Conservation (phyloP, 768 basidiomycete genomes). For the Auricularia sp. region DNA sequence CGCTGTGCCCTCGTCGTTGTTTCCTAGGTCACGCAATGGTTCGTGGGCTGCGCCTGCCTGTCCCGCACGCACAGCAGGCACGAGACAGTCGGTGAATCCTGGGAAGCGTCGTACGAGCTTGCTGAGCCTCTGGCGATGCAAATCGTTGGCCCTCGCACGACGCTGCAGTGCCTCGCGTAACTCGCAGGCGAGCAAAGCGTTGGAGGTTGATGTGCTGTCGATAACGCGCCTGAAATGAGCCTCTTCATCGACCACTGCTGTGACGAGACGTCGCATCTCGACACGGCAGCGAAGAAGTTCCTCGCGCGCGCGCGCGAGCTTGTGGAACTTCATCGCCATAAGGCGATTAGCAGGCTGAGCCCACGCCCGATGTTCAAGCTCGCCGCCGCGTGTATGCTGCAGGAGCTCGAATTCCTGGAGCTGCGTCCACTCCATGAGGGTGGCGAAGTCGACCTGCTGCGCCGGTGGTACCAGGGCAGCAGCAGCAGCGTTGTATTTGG, state of each 20-base stretch:
- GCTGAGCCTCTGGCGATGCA: not conserved
- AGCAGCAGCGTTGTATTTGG: constrained; percentile 22
- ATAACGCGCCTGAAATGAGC: not conserved
- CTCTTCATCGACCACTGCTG: constrained; percentile 20
- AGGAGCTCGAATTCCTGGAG: constrained; percentile 25
- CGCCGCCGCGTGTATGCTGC: constrained; percentile 15
- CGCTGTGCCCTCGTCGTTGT: too few relatives aligned
- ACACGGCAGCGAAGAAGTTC: constrained; percentile 24
- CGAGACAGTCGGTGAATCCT: too few relatives aligned
- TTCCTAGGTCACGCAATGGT: too few relatives aligned
- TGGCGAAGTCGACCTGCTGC: constrained; percentile 17
- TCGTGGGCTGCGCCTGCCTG: too few relatives aligned
- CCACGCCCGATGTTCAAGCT: constrained; percentile 18
- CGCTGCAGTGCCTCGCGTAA: not conserved
- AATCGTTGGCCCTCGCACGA: not conserved
- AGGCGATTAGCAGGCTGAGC: constrained; percentile 27
- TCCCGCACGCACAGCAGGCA: too few relatives aligned
- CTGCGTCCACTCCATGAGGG: constrained; percentile 19
- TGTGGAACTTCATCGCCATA: constrained; percentile 19
- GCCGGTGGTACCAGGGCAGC: constrained; percentile 15
- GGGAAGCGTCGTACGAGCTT: not conserved
- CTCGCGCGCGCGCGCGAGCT: constrained; percentile 22
- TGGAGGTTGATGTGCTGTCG: not conserved
- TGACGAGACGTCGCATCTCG: constrained; percentile 22
- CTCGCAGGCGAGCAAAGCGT: not conserved